Base-by-base conservation (phyloP, 2,329 filamentous ascomycete genomes). In the Phoma sp. region DNA sequence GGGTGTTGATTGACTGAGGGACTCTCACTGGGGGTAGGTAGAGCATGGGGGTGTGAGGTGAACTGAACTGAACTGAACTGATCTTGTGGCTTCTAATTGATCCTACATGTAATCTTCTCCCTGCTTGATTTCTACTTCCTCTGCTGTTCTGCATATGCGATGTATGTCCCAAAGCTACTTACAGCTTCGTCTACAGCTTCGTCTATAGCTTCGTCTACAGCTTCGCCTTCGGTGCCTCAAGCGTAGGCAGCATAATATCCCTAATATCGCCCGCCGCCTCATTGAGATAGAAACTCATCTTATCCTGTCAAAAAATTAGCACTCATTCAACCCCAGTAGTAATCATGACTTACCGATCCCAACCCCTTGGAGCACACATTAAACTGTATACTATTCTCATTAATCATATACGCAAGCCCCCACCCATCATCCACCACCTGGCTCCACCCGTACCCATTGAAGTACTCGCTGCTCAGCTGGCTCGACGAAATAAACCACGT, bases 381-480 rank as follows among this genome's bases (percentile, higher is more conserved):
- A 82, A 99, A 98, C 84, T 98, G 95, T 61, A 99, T 84, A 76
- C 92, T 96, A 77, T 97, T 96, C 83, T 98, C 93, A 74, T 99
- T 99, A 76, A 99, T 98, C 95, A 99, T 99, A 76, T 99, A 99
- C 32, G 95, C 95, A 72, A 99, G 96, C 34, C 95, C 95, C 78
- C 95, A 99, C 25, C 95, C 95, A 56, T 89, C 91, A 71, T 98
- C 93, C 49, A 98, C 90, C 46, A 99, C 95, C 81, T 99, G 93
- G 73, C 90, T 95, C 95, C 95, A 99, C 38, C 95, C 95, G 77
- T 99, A 99, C 20, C 96, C 95, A 75, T 99, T 99, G 79, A 98
- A 99, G 82, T 91, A 97, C 81, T 99, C 96, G 28, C 89, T 93
- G 78, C 90, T 95, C 74, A 99, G 81, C 80, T 99, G 96, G 57